Conservation (phyloP, 2,329 filamentous ascomycete genomes). For the Bipolaris oryzae region DNA sequence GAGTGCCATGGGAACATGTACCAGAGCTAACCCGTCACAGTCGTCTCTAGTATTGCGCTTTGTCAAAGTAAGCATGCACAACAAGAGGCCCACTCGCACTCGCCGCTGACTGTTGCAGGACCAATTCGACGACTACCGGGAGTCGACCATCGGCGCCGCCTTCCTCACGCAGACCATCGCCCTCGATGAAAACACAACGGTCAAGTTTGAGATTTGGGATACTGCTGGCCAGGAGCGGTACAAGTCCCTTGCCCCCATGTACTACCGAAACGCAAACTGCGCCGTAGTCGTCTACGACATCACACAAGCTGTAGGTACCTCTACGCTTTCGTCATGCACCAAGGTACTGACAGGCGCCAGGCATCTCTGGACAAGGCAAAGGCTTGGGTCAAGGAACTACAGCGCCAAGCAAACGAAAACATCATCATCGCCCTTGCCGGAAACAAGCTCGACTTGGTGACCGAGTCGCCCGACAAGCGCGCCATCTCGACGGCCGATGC, state of each 20-base stretch:
- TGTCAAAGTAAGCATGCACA: constrained; percentile 74
- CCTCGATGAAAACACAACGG: constrained; percentile 95
- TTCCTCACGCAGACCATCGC: constrained; percentile 99
- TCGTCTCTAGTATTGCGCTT: constrained; percentile 98
- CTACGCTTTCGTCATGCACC: constrained; percentile 10
- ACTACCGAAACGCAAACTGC: constrained; percentile 99
- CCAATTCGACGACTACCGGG: constrained; percentile 98
- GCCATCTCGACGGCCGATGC: constrained; percentile 88
- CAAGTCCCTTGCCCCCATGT: constrained; percentile 99
- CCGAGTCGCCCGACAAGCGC: constrained; percentile 92
- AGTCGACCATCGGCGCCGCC: constrained; percentile 97
- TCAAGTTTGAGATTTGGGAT: constrained; percentile 97
- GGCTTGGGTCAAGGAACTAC: constrained; percentile 98
- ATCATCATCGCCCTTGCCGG: constrained; percentile 98
- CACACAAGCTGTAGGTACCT: constrained; percentile 84
- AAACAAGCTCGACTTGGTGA: constrained; percentile 92
- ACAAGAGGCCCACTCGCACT: too few relatives aligned
- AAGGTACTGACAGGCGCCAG: constrained; percentile 56
- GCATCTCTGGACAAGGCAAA: constrained; percentile 98
- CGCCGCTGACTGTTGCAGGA: constrained; percentile 63
- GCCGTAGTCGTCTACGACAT: constrained; percentile 99
- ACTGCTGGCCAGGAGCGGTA: constrained; percentile 98
- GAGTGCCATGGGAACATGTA: constrained; percentile 25
- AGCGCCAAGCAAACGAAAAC: constrained; percentile 98
- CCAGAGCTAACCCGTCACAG: constrained; percentile 57